These are phyloP conservation scores for Aspergillus niger DNA, from an alignment of 2,329 filamentous ascomycete genomes.

Conservation along the genomic window DNA sequence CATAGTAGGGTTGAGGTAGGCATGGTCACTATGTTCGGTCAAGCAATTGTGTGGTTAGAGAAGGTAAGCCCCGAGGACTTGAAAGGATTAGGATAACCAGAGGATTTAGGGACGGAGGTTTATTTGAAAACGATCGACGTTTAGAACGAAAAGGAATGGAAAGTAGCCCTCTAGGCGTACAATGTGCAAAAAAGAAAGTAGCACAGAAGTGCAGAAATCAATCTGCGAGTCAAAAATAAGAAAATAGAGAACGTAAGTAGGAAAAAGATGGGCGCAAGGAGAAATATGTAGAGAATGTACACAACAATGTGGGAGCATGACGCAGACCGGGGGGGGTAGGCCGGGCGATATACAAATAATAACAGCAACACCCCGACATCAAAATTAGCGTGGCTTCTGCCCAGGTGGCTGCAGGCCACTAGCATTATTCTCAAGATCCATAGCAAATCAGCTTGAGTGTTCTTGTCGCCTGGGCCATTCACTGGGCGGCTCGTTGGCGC, in stretches of 20 bases:
- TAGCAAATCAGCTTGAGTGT: constrained; percentile 7
- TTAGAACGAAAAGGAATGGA: constrained; percentile 18
- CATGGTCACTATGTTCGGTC: constrained; percentile 25
- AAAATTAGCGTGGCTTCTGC: background rate
- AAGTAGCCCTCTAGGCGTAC: constrained; percentile 25
- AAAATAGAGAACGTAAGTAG: constrained; percentile 15
- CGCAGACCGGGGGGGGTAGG: constrained; percentile 4
- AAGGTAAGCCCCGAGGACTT: background rate
- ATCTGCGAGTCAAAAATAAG: constrained; percentile 9
- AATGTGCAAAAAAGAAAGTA: constrained; percentile 5
- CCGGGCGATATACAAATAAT: constrained; percentile 6
- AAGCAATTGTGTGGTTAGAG: background rate
- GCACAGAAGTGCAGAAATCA: constrained; percentile 4
- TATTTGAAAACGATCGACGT: constrained; percentile 2
- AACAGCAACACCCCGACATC: constrained; percentile 11
- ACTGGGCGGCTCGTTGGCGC: background rate
- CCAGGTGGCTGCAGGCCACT: background rate
- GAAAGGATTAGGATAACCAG: constrained; percentile 3
- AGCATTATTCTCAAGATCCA: constrained; percentile 2
- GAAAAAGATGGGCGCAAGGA: constrained; percentile 14
- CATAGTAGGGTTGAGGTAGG: constrained; percentile 30
- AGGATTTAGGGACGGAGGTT: background rate
- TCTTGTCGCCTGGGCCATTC: constrained; percentile 13
- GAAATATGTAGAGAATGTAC: constrained; percentile 22
- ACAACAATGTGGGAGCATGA: constrained; percentile 12